Percentiles rank a stretch among this genome's conserved stretches.
These are phyloP conservation scores for Usnea hakonensis DNA, from an alignment of 495 filamentous ascomycete species.

Conservation along the genomic window DNA sequence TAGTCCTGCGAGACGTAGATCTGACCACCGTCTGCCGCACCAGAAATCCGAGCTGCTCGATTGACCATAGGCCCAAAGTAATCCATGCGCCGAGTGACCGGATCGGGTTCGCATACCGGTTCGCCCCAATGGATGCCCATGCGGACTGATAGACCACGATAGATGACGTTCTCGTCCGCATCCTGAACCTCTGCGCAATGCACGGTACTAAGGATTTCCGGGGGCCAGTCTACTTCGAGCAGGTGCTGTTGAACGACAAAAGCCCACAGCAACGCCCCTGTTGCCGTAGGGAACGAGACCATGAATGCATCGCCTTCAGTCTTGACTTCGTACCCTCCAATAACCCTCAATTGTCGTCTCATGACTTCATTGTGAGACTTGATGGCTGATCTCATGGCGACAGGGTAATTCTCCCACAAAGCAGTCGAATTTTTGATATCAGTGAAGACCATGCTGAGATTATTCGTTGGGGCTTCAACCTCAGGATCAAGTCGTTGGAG, in stretches of 20 bases:
- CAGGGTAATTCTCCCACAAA: constrained; percentile 92
- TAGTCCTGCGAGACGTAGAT: constrained; percentile 96
- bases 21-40: constrained; percentile 93
- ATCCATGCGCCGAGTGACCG: constrained; percentile 96
- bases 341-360: constrained; percentile 83
- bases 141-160: constrained; percentile 83
- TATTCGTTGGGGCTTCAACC: constrained; percentile 81
- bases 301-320: constrained; percentile 99
- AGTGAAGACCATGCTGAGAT: constrained; percentile 91
- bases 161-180: constrained; percentile 80
- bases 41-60: constrained; percentile 83
- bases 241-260: constrained; percentile 88
- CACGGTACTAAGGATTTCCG: constrained; percentile 79
- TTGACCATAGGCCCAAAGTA: constrained; percentile 99
- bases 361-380: constrained; percentile 94
- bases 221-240: constrained; percentile 83
- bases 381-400: constrained; percentile 91
- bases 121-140: constrained; percentile 97
- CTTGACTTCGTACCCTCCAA: constrained; percentile 98
- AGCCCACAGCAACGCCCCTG: constrained; percentile 87
- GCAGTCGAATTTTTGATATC: constrained; percentile 98
- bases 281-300: constrained; percentile 95
- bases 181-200: constrained; percentile 77
- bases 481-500: constrained; percentile 77
- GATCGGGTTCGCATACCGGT: constrained; percentile 90